Conservation (phyloP, 2,329 filamentous ascomycete genomes). For the Parastagonospora nodorum region DNA sequence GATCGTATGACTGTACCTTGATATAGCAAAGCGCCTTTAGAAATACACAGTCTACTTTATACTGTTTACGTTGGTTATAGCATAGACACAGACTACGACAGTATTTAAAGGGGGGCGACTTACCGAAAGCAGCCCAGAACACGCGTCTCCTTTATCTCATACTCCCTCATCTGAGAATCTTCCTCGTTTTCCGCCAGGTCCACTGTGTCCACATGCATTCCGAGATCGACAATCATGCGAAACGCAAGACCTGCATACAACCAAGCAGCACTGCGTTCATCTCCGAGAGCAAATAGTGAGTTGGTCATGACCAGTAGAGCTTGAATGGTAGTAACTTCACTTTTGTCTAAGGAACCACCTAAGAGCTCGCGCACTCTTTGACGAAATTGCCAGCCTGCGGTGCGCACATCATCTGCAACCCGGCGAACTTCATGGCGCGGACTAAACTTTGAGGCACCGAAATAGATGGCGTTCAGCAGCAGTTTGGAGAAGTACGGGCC, state of each 20-base stretch:
- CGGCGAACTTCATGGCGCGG: constrained; percentile 53
- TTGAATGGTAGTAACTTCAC: constrained; percentile 60
- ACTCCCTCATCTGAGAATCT: constrained; percentile 54
- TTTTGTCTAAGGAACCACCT: constrained; percentile 53
- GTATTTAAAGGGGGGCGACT: not conserved
- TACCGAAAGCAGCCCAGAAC: constrained; percentile 53
- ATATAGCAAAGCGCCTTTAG: too few relatives aligned
- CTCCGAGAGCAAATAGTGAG: constrained; percentile 57
- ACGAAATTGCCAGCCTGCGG: constrained; percentile 56
- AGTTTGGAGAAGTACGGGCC: constrained; percentile 64
- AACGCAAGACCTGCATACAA: constrained; percentile 63
- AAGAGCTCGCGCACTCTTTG: constrained; percentile 55
- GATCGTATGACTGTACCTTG: too few relatives aligned
- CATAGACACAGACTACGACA: too few relatives aligned
- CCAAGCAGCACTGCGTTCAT: constrained; percentile 61
- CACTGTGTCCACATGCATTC: constrained; percentile 55
- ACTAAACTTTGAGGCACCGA: constrained; percentile 54
- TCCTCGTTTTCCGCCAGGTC: constrained; percentile 33
- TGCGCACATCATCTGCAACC: constrained; percentile 53
- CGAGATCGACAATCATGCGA: constrained; percentile 60
- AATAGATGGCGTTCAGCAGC: constrained; percentile 61
- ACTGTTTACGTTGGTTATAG: too few relatives aligned
- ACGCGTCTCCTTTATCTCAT: constrained; percentile 53
- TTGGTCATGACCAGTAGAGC: constrained; percentile 59
- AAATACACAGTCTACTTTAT: too few relatives aligned